These are phyloP conservation scores for Claviceps sp. DNA, from an alignment of 2,329 filamentous ascomycete species.

Conservation along the genomic window DNA sequence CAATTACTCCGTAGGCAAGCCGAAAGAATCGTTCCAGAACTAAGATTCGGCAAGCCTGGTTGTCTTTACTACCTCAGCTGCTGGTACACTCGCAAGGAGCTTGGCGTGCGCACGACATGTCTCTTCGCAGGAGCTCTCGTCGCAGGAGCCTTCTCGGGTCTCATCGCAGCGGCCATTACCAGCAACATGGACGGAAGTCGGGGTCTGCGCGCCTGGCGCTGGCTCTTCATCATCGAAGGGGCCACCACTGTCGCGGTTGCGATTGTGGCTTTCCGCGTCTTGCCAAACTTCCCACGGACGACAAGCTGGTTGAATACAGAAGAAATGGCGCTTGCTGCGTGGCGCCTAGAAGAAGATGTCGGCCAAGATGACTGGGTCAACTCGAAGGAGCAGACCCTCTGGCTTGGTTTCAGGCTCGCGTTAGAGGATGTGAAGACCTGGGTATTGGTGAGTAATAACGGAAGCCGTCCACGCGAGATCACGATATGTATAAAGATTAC, in stretches of 20 bases:
- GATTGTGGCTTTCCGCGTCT: constrained; percentile 37
- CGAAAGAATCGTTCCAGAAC: constrained; percentile 10
- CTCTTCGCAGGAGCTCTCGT: constrained; percentile 28
- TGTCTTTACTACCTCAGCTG: constrained; percentile 9
- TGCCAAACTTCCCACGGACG: constrained; percentile 32
- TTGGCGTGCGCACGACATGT: constrained; percentile 29
- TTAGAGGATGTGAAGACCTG: constrained; percentile 47
- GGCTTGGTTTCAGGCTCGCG: constrained; percentile 39
- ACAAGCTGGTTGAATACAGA: constrained; percentile 26
- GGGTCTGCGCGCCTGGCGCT: constrained; percentile 18
- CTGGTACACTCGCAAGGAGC: constrained; percentile 39
- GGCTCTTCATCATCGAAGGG: constrained; percentile 21
- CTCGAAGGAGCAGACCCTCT: constrained; percentile 40
- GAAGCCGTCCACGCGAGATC: no score
- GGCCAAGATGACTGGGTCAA: constrained; percentile 50
- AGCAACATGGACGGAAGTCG: constrained; percentile 15
- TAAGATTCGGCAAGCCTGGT: neutral
- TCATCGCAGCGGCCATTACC: constrained; percentile 30
- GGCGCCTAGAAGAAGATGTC: constrained; percentile 50
- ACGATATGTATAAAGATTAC: neutral
- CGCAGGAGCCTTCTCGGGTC: constrained; percentile 25
- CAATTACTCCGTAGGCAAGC: constrained; percentile 13
- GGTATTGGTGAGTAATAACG: constrained; percentile 30
- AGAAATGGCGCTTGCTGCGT: constrained; percentile 43
- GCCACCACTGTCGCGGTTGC: constrained; percentile 25